These are phyloP conservation scores for Allium sativum DNA, from an alignment of 106 monocot genomes.

Conservation along the genomic window DNA sequence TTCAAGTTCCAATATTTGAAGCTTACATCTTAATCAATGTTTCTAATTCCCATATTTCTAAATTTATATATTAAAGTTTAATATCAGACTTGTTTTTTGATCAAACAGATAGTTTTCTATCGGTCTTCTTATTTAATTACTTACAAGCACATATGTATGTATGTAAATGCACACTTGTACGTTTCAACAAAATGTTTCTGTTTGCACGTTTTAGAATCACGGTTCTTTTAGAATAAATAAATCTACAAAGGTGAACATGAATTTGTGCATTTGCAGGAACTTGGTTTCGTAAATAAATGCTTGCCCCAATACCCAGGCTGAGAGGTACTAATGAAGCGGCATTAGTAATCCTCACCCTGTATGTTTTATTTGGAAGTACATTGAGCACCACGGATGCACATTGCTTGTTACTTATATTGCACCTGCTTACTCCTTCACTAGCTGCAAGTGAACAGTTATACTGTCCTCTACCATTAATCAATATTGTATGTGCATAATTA, in stretches of 20 bases:
- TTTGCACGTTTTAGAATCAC: no score
- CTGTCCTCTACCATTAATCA: slow-evolving; percentile 85
- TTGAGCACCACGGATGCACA: slow-evolving; percentile 40
- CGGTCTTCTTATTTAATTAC: no score
- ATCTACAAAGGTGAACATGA: not conserved
- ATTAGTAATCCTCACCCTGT: slow-evolving; percentile 67
- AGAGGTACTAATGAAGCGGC: slow-evolving; percentile 61
- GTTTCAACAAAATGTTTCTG: no score
- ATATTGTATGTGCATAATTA: slow-evolving; percentile 5
- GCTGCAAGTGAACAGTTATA: slow-evolving; percentile 60
- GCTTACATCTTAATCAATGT: no score
- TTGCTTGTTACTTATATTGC: slow-evolving; percentile 22
- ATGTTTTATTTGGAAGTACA: slow-evolving; percentile 63
- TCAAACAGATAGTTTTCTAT: no score
- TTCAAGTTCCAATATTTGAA: no score
- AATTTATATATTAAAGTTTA: no score
- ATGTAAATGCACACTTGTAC: no score
- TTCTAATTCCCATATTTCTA: no score
- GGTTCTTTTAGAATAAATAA: not conserved
- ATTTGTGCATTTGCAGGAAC: not conserved
- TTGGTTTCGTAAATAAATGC: slow-evolving; percentile 2
- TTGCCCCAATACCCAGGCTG: slow-evolving; percentile 73
- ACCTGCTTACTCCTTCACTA: slow-evolving; percentile 6
- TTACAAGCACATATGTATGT: no score
- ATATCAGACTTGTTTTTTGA: no score